Base-by-base conservation (phyloP, 345 rosid genomes). In the Isatis tinctoria region DNA sequence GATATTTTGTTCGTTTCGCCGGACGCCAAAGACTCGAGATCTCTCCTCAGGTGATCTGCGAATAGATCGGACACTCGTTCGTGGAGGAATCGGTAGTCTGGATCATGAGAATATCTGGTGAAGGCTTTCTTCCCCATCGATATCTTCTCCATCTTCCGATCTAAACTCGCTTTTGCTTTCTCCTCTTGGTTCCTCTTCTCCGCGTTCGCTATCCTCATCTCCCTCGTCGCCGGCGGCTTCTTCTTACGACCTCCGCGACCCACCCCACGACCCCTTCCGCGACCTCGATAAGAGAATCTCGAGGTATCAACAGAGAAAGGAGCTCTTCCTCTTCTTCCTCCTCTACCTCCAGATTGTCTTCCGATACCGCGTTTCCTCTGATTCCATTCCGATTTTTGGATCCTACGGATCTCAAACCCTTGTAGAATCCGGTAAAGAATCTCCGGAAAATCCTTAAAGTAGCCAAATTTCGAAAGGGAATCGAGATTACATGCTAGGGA, bases 381-480 rank as follows among this genome's bases (percentile, higher is more conserved):
- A 4, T 0, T 24, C 90, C 88, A 77, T 73, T 84, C 85, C 0
- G 53, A 26, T 69, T 80, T 86, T 17, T 82, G 88, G 3, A 4
- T 68, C 24, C 3, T 17, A 52, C 94, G 76, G 67, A 80, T 81
- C 6, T 83, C 81, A 4, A 54, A 18, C 1, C 95, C 89, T 67
- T 84, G 76, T 0, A 85, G 49, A 18, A 91, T 79, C 28, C 90
- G 81, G 83, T 80, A 89, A 22, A 87, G 87, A 56, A 89, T 80
- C 83, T 91, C 91, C 0, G 81, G 88, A 24, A 89, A 81, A 45
- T 89, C 96, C 61, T 84, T 91, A 30, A 87, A 80, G 72, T 78
- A 87, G 0, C 97, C 97, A 37, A 91, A 86, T 8, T 49, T 43
- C 0, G 74, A 84, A 28, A 85, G 68, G 0, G 79, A 32, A 3